phyloP scores from a whole-genome alignment of 768 basidiomycete species.

The Termitomyces sp. region DNA sequence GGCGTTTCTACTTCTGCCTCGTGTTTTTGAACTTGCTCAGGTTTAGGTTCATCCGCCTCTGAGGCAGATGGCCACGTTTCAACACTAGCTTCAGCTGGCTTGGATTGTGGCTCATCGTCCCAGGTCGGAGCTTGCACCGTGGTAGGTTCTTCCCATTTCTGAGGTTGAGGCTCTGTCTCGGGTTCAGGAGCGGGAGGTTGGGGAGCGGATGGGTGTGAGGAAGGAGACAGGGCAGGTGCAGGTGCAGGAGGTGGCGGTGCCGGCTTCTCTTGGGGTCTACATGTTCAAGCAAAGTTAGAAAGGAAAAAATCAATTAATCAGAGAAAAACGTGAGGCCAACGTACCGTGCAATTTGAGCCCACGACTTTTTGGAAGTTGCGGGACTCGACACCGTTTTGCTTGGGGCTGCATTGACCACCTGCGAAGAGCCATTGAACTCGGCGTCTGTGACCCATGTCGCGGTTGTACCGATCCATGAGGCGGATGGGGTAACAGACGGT shows the following conservation, averaged over 20 bases:
- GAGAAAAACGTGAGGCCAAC: conserved; percentile 18
- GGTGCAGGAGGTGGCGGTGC: conserved; percentile 37
- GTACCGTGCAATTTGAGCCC: conserved; percentile 82
- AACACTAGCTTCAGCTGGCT: conserved; percentile 23
- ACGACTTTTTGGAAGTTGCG: conserved; percentile 75
- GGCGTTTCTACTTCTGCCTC: conserved; percentile 28
- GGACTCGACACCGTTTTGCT: conserved; percentile 46
- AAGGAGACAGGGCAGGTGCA: conserved; percentile 17
- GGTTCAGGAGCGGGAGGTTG: conserved; percentile 28
- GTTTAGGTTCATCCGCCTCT: conserved; percentile 19
- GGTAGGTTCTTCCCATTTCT: conserved; percentile 71
- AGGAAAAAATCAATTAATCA: neutral
- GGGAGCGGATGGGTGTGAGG: conserved; percentile 22
- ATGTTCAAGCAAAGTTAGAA: neutral
- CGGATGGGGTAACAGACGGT: conserved; percentile 26
- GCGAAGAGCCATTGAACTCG: conserved; percentile 36
- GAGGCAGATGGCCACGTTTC: conserved; percentile 33
- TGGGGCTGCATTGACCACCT: conserved; percentile 22
- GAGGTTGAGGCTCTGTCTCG: conserved; percentile 29
- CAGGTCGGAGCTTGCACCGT: conserved; percentile 65
- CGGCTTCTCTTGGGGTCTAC: conserved; percentile 66
- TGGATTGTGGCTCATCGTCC: conserved; percentile 62
- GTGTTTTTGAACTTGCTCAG: conserved; percentile 19
- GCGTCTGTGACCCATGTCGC: conserved; percentile 32
- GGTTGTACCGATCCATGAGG: conserved; percentile 27